A percentile compares a stretch with the other conserved stretches of the same genome.
phyloP scores from a whole-genome alignment of 2,329 filamentous ascomycete genomes.

The Colletotrichum incanum region DNA sequence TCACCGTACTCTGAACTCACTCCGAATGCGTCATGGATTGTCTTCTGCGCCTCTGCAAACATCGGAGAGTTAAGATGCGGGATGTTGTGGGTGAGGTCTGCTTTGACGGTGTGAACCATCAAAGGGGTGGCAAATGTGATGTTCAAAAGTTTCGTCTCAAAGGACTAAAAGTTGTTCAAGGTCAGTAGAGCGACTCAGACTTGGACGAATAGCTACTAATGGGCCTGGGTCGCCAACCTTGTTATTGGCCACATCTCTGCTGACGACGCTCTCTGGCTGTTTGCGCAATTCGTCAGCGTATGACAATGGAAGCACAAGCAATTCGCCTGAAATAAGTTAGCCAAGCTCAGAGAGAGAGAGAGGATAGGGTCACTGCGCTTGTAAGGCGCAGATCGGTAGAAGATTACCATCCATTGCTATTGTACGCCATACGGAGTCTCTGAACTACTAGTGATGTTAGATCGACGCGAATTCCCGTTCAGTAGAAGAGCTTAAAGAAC shows the following conservation, averaged over 20 bases:
- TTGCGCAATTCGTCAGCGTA: background rate
- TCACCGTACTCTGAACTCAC: background rate
- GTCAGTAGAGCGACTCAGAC: background rate
- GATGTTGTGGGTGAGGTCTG: background rate
- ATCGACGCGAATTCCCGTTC: background rate
- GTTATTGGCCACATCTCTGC: background rate
- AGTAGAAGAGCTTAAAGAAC: too few relatives aligned
- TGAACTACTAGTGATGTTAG: background rate
- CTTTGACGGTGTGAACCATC: conserved; percentile 1
- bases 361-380: too few relatives aligned
- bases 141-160: background rate
- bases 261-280: background rate
- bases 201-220: background rate
- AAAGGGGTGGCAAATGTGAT: background rate
- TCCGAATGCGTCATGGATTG: background rate
- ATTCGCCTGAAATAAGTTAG: background rate
- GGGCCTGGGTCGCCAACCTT: background rate
- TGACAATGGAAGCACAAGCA: background rate
- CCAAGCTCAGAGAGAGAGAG: background rate
- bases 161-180: background rate
- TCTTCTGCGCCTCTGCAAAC: background rate
- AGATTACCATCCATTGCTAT: background rate
- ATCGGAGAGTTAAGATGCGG: background rate
- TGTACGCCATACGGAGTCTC: background rate
- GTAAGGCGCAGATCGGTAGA: too few relatives aligned